A percentile compares a stretch with the other conserved stretches of the same genome.
These are phyloP conservation scores for Annona cherimola DNA, from an alignment of 164 flowering plant genomes.

Conservation along the genomic window DNA sequence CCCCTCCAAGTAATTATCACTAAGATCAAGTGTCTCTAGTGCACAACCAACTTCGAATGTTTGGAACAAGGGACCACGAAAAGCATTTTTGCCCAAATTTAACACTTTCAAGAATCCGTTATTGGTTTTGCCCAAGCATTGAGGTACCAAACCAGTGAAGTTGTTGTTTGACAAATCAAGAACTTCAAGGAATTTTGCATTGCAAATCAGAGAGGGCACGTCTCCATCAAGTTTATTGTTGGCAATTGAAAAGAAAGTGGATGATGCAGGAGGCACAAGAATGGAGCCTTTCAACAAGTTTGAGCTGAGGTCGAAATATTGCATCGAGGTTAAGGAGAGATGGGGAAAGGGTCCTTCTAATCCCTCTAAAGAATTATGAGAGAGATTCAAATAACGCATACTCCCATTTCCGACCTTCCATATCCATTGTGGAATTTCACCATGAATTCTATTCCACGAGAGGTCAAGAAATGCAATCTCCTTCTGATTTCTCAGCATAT, in stretches of 20 bases:
- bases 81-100: neutral
- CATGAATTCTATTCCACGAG: neutral
- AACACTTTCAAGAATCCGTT: neutral
- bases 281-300: slow-evolving; percentile 17
- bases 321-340: neutral
- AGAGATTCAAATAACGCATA: neutral
- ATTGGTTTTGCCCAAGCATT: neutral
- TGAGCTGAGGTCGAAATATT: slow-evolving; percentile 1
- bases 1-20: neutral
- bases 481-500: slow-evolving; percentile 1
- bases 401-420: slow-evolving; percentile 11
- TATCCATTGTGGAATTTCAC: slow-evolving; percentile 2
- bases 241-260: neutral
- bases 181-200: neutral
- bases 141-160: neutral
- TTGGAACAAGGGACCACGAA: neutral
- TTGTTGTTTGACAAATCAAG: neutral
- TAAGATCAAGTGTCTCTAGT: neutral
- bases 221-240: neutral
- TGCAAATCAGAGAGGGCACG: neutral
- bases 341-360: neutral
- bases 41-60: neutral
- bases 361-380: neutral
- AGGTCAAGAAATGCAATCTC: neutral
- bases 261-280: neutral